These are phyloP conservation scores for Metschnikowia reukaufii DNA, from an alignment of 805 yeast genomes.

Conservation along the genomic window DNA sequence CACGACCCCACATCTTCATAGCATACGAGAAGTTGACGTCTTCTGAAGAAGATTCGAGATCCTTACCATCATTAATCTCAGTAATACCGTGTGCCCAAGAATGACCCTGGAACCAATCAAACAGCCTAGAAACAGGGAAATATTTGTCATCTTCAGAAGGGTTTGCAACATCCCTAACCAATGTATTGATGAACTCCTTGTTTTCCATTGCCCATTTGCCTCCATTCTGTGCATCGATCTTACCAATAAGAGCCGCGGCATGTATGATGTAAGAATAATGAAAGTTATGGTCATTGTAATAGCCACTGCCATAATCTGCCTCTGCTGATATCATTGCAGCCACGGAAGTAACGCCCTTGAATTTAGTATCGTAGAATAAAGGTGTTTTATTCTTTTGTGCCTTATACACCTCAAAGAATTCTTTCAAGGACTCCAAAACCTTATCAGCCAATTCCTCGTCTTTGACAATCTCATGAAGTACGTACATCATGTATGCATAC, in stretches of 20 bases:
- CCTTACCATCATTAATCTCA: conserved; percentile 64
- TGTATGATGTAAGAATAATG: conserved; percentile 83
- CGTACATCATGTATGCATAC: conserved; percentile 55
- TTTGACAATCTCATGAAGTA: conserved; percentile 48
- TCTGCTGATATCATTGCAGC: conserved; percentile 21
- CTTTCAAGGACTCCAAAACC: conserved; percentile 38
- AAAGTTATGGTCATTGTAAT: conserved; percentile 85
- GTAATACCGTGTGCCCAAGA: conserved; percentile 73
- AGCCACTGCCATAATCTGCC: conserved; percentile 68
- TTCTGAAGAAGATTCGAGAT: conserved; percentile 70
- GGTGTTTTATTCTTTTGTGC: conserved; percentile 48
- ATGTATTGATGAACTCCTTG: conserved; percentile 57
- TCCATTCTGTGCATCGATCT: conserved; percentile 60
- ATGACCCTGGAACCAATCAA: conserved; percentile 75
- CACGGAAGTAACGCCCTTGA: conserved; percentile 56
- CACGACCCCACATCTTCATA: conserved; percentile 67
- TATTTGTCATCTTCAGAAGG: conserved; percentile 51
- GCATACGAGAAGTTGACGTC: conserved; percentile 70
- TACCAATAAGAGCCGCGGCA: conserved; percentile 78
- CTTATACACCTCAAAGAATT: conserved; percentile 44
- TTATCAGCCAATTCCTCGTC: conserved; percentile 40
- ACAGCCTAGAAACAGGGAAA: conserved; percentile 65
- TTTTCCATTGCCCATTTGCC: conserved; percentile 51
- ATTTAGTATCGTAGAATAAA: conserved; percentile 54
- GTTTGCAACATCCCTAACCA: conserved; percentile 68